Percentiles rank a stretch among this genome's conserved stretches.
Conservation (phyloP, 2,329 filamentous ascomycete genomes). For the Hypoxylon sp. region DNA sequence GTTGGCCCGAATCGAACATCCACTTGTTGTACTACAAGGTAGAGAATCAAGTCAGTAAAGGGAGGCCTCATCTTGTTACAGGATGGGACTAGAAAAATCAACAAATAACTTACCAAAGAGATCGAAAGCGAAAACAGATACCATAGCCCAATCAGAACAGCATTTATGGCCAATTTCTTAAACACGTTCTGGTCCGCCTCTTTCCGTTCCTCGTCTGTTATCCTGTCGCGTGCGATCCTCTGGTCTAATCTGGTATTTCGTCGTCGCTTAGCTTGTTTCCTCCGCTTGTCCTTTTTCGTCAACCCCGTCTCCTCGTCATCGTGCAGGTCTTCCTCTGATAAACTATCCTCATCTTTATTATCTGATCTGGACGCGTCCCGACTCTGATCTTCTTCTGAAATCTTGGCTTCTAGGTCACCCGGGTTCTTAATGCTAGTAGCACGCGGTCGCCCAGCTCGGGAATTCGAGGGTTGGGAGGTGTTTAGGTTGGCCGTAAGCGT, state of each 20-base stretch:
- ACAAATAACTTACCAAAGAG: conserved; percentile 78
- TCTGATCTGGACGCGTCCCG: conserved; percentile 49
- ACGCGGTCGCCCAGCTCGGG: conserved; percentile 49
- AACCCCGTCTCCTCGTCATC: conserved; percentile 94
- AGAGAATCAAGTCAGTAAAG: conserved; percentile 48
- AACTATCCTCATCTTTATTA: conserved; percentile 65
- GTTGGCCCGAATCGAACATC: conserved; percentile 92
- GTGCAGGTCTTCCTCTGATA: conserved; percentile 80
- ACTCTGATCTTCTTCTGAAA: conserved; percentile 61
- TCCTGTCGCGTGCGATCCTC: conserved; percentile 73
- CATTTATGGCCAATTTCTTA: conserved; percentile 79
- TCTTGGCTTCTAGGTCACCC: conserved; percentile 61
- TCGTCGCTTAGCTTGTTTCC: conserved; percentile 76
- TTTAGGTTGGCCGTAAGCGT: conserved; percentile 64
- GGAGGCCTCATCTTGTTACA: conserved; percentile 10
- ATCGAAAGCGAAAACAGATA: conserved; percentile 93
- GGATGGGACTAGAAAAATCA: background rate
- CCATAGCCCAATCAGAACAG: conserved; percentile 88
- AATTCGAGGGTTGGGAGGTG: conserved; percentile 42
- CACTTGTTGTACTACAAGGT: conserved; percentile 93
- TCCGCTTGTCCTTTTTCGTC: conserved; percentile 79
- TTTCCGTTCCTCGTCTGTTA: conserved; percentile 80
- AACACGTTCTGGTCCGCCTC: conserved; percentile 82
- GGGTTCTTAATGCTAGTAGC: conserved; percentile 51
- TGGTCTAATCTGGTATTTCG: conserved; percentile 79